Conservation (phyloP, 2,329 filamentous ascomycete species). For the Rutstroemia sp. region DNA sequence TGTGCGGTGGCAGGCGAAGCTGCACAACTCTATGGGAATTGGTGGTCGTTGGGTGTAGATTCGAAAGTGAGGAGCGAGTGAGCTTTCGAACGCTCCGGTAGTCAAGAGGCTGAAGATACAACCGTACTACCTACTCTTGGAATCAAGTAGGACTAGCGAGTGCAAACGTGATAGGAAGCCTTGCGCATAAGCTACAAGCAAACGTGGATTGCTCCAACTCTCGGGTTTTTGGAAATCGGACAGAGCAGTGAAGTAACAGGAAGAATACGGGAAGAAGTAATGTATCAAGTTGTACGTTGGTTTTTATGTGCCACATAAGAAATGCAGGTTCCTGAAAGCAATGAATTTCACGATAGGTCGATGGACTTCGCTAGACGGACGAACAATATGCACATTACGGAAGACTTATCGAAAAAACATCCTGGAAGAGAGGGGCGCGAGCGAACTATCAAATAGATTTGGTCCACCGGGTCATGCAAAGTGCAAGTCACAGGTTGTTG, state of each 20-base stretch:
- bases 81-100: constrained; percentile 6
- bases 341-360: not conserved
- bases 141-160: too few species aligned
- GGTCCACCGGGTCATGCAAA: not conserved
- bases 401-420: not conserved
- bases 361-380: not conserved
- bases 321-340: not conserved
- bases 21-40: constrained; percentile 14
- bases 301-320: not conserved
- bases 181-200: too few species aligned
- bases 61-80: constrained; percentile 2
- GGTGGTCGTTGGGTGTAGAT: constrained; percentile 2
- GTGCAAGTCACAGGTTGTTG: not conserved
- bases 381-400: constrained; percentile 1
- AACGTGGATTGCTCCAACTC: too few species aligned
- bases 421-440: not conserved
- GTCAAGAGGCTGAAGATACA: constrained; percentile 6
- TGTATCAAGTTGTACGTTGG: not conserved
- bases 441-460: not conserved
- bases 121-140: too few species aligned
- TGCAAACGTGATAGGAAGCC: too few species aligned
- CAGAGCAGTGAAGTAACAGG: not conserved
- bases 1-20: constrained; percentile 20
- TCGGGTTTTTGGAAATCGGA: too few species aligned
- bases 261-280: not conserved